These are phyloP conservation scores for Mycena crocata DNA, from an alignment of 768 basidiomycete genomes.

Conservation along the genomic window DNA sequence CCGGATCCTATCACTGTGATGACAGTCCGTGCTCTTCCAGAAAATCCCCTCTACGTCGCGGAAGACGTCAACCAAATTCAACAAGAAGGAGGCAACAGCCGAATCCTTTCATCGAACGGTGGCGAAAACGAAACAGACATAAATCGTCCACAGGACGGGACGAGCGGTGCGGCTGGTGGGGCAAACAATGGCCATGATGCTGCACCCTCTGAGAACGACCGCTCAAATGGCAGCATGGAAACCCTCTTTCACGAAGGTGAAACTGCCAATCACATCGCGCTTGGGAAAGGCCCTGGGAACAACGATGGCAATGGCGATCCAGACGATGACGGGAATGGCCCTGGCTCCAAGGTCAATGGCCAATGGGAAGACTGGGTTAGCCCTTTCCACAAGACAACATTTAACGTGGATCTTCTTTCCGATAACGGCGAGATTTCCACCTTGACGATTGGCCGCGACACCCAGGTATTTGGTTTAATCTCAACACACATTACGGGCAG, in stretches of 20 bases:
- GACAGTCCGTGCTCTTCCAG: too few species aligned
- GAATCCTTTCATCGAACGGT: too few species aligned
- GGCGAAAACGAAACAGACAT: too few species aligned
- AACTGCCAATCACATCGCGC: too few species aligned
- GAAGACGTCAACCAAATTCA: too few species aligned
- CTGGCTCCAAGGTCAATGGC: background rate
- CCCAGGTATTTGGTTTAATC: background rate
- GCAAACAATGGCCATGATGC: background rate
- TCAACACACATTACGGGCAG: background rate
- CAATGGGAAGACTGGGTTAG: conserved; percentile 11
- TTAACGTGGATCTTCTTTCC: background rate
- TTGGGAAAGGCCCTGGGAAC: too few species aligned
- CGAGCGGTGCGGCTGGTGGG: background rate
- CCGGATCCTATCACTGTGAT: too few species aligned
- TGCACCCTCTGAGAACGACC: background rate
- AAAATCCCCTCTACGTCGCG: too few species aligned
- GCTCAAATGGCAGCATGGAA: background rate
- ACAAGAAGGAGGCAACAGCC: too few species aligned
- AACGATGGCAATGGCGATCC: background rate
- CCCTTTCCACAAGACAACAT: background rate
- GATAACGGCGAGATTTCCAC: too few species aligned
- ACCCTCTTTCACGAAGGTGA: too few species aligned
- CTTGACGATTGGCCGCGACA: background rate
- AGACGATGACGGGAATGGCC: background rate
- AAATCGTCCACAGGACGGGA: too few species aligned